Conservation (phyloP, 139 green algal species). For the Mychonastes homosphaera region DNA sequence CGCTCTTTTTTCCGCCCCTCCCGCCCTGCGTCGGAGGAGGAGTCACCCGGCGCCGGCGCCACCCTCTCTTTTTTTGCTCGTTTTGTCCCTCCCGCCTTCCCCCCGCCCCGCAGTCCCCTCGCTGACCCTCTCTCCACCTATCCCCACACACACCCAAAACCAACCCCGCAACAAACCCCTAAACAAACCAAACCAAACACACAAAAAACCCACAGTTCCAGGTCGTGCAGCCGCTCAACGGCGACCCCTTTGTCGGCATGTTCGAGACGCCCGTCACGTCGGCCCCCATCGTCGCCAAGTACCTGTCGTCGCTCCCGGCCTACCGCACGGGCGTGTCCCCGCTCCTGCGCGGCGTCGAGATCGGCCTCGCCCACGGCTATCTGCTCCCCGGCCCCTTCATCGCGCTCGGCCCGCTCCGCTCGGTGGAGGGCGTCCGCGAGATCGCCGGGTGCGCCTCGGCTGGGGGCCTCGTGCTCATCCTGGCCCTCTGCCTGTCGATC, state of each 20-base stretch:
- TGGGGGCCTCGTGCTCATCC: conserved; percentile 85
- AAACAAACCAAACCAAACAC: too few species aligned
- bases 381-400: conserved; percentile 94
- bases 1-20: too few species aligned
- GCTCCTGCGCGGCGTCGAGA: conserved; percentile 90
- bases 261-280: conserved; percentile 96
- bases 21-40: too few species aligned
- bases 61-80: too few species aligned
- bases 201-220: too few species aligned
- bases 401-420: conserved; percentile 84
- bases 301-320: conserved; percentile 90
- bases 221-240: conserved; percentile 89
- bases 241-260: conserved; percentile 94
- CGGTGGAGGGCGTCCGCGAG: conserved; percentile 68
- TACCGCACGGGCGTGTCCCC: conserved; percentile 91
- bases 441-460: conserved; percentile 72
- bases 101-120: too few species aligned
- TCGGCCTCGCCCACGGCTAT: conserved; percentile 94
- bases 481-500: conserved; percentile 76
- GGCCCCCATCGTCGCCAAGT: conserved; percentile 75
- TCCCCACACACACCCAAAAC: too few species aligned
- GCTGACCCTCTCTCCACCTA: too few species aligned
- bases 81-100: too few species aligned
- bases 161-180: too few species aligned
- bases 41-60: too few species aligned